Evolutionary conservation across 2,329 filamentous ascomycete genomes (phyloP).

Genomic region (Colletotrichum sp.): DNA sequence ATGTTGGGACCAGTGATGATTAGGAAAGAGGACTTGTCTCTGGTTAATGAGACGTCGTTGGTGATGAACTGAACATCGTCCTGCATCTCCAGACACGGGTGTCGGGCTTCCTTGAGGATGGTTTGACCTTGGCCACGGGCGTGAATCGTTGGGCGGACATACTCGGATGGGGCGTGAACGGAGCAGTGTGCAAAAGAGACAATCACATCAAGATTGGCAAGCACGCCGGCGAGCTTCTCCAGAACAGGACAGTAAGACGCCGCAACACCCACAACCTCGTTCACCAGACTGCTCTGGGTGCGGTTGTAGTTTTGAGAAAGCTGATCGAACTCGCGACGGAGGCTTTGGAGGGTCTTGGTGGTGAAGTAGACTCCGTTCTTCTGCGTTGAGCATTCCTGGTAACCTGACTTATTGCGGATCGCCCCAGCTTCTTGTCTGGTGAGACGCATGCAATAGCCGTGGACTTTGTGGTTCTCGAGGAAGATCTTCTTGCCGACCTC

Average conservation of each 20-base stretch:
- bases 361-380: conserved; percentile 99
- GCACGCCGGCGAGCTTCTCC: conserved; percentile 84
- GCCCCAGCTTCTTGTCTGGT: conserved; percentile 90
- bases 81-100: conserved; percentile 98
- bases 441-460: conserved; percentile 95
- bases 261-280: conserved; percentile 90
- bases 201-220: conserved; percentile 94
- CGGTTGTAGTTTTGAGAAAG: conserved; percentile 93
- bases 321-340: conserved; percentile 92
- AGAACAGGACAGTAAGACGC: conserved; percentile 94
- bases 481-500: conserved; percentile 99
- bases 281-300: conserved; percentile 88
- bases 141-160: conserved; percentile 91
- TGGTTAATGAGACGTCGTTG: conserved; percentile 86
- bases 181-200: conserved; percentile 92
- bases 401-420: conserved; percentile 88
- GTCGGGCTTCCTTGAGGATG: conserved; percentile 87
- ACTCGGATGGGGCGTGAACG: conserved; percentile 89
- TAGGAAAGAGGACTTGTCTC: conserved; percentile 84
- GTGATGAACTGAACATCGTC: conserved; percentile 99
- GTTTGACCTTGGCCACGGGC: conserved; percentile 87
- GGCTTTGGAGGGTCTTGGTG: conserved; percentile 77
- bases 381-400: conserved; percentile 95
- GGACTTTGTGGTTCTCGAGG: conserved; percentile 92
- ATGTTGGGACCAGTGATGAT: conserved; percentile 99